Conservation (phyloP, 2,329 filamentous ascomycete genomes). For the Aureobasidium leucospermi region DNA sequence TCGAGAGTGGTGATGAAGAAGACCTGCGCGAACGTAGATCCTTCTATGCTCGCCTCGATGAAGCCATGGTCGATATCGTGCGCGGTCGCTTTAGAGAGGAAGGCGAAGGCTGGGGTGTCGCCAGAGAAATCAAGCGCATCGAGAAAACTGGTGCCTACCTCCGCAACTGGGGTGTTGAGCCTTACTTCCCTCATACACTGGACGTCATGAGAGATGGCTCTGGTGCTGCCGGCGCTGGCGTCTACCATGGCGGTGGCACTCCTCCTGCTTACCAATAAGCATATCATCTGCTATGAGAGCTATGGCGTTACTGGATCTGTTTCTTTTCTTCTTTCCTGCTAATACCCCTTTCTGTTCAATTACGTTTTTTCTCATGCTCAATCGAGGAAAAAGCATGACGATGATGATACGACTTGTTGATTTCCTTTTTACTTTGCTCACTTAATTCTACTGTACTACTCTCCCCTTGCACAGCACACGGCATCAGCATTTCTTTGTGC, state of each 20-base stretch:
- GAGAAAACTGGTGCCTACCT: slow-evolving; percentile 49
- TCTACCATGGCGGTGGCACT: slow-evolving; percentile 15
- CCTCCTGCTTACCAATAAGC: slow-evolving; percentile 18
- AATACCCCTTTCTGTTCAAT: slow-evolving; percentile 9
- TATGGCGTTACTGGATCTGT: background rate
- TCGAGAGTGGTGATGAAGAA: slow-evolving; percentile 41
- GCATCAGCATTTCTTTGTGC: background rate
- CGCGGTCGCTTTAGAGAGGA: slow-evolving; percentile 41
- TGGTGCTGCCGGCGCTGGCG: slow-evolving; percentile 8
- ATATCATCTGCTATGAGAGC: background rate
- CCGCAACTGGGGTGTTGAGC: slow-evolving; percentile 45
- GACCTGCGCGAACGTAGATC: slow-evolving; percentile 42
- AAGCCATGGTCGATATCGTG: slow-evolving; percentile 48
- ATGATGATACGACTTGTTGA: slow-evolving; percentile 1
- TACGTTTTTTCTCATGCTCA: background rate
- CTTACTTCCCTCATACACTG: slow-evolving; percentile 46
- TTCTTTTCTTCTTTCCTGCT: background rate
- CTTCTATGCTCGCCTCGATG: slow-evolving; percentile 44
- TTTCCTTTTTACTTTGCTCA: background rate
- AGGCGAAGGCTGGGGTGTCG: slow-evolving; percentile 45
- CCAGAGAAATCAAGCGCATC: slow-evolving; percentile 47
- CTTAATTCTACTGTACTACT: background rate
- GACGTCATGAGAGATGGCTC: slow-evolving; percentile 39
- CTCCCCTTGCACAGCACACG: background rate
- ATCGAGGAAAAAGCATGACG: background rate